Evolutionary conservation across 495 filamentous ascomycete genomes (phyloP), one percentile per base, ranked within the genome.

Genomic region (Friedmanniomyces simplex): DNA sequence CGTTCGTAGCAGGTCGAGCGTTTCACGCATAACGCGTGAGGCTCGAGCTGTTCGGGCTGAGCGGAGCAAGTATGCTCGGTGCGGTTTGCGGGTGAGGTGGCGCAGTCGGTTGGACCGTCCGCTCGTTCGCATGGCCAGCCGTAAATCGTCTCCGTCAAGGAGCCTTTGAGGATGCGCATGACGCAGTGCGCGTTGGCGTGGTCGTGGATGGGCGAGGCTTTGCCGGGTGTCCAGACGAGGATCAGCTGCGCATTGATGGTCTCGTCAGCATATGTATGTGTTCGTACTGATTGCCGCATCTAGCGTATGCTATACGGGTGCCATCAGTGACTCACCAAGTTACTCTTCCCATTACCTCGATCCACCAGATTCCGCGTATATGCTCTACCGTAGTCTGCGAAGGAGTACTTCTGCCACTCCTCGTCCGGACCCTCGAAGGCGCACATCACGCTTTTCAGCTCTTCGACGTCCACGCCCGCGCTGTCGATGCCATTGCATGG

Each of bases 361-460:
- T 95, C 88, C 20, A 96, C 88, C 28, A 95, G 76, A 63, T 96
- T 96, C 52, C 91, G 71, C 0, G 91, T 96, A 69, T 95, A 96
- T 1, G 76, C 75, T 59, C 82, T 75, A 47, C 72, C 81, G 34
- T 68, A 54, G 67, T 94, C 83, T 6, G 72, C 75, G 50, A 90
- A 69, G 10, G 87, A 87, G 68, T 84, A 96, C 55, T 68, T 69
- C 20, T 71, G 63, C 91, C 91, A 96, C 37, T 94, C 85, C 3
- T 69, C 62, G 41, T 81, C 71, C 26, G 81, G 69, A 6, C 85
- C 89, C 14, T 69, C 63, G 66, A 96, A 96, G 21, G 73, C 71
- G 46, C 80, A 67, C 88, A 96, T 91, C 58, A 87, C 69, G 7
- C 68, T 68, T 37, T 79, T 76, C 25, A 96, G 74, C 45, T 85